Conservation (phyloP, 1,284 basidiomycete species). For the Xanthoconium separans region DNA sequence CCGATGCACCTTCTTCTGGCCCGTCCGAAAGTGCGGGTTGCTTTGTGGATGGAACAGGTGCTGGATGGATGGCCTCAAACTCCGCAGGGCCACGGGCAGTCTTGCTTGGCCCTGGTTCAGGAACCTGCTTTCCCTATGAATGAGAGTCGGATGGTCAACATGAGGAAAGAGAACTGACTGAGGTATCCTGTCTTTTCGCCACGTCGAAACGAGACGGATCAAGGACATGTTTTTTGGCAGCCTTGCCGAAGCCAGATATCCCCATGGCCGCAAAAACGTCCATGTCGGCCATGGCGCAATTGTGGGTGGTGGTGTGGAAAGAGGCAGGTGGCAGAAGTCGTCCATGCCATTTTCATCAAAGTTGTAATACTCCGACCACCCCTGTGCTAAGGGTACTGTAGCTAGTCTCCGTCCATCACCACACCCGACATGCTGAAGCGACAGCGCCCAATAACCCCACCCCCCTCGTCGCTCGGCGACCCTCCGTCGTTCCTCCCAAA, state of each 20-base stretch:
- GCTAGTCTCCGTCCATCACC: background rate
- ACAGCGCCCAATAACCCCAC: conserved; percentile 54
- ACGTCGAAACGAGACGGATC: conserved; percentile 74
- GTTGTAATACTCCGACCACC: conserved; percentile 21
- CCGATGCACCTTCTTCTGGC: conserved; percentile 29
- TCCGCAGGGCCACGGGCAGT: conserved; percentile 3
- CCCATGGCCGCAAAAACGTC: conserved; percentile 80
- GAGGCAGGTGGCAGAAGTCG: conserved; percentile 22
- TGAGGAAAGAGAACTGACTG: conserved; percentile 13
- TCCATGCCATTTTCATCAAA: conserved; percentile 4
- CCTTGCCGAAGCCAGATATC: conserved; percentile 76
- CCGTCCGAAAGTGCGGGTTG: conserved; percentile 17
- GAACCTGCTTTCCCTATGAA: conserved; percentile 12
- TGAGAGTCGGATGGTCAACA: conserved; percentile 20
- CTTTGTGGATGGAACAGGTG: conserved; percentile 3
- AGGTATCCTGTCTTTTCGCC: conserved; percentile 58
- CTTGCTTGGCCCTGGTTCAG: conserved; percentile 20
- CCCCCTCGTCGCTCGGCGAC: conserved; percentile 42
- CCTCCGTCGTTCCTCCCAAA: conserved; percentile 29
- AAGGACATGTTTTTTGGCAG: conserved; percentile 59
- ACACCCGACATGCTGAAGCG: conserved; percentile 61
- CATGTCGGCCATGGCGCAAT: conserved; percentile 51
- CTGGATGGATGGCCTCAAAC: conserved; percentile 5
- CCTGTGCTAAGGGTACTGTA: conserved; percentile 11
- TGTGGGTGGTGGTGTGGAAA: conserved; percentile 3